phyloP scores from a whole-genome alignment of 352 stramenopile species.

The Phytophthora sp. region DNA sequence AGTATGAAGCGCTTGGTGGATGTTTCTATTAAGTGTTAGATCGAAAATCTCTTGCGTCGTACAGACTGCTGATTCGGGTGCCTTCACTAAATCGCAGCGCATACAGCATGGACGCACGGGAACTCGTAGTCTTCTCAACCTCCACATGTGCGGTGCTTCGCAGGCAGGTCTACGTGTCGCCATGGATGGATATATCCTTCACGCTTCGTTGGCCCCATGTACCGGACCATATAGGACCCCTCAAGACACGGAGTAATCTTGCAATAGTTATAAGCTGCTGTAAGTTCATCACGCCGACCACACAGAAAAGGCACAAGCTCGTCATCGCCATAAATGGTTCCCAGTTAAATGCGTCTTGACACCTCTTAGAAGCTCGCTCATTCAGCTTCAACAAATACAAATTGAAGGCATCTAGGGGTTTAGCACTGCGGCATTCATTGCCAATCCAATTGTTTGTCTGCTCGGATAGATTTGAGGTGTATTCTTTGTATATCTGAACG shows the following conservation, averaged over 20 bases:
- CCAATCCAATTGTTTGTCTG: constrained; percentile 17
- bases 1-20: too few species aligned
- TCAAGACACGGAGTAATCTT: neutral
- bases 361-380: neutral
- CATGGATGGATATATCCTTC: constrained; percentile 8
- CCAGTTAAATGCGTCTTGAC: neutral
- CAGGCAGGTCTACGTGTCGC: constrained; percentile 1
- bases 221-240: constrained; percentile 1
- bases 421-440: constrained; percentile 3
- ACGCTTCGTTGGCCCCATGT: neutral
- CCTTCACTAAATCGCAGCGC: neutral
- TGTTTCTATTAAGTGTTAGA: too few species aligned
- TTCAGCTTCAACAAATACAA: constrained; percentile 5
- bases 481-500: constrained; percentile 2
- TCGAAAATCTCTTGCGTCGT: too few species aligned
- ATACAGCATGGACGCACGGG: constrained; percentile 1
- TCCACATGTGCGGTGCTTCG: neutral
- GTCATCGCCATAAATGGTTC: neutral
- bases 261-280: neutral
- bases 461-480: constrained; percentile 1
- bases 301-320: constrained; percentile 2
- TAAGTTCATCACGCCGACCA: neutral
- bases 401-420: constrained; percentile 1
- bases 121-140: constrained; percentile 12
- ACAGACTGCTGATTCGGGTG: neutral